Evolutionary conservation across 495 filamentous ascomycete genomes (phyloP), one percentile per base, ranked within the genome.

Genomic region (Penicillium arizonense): DNA sequence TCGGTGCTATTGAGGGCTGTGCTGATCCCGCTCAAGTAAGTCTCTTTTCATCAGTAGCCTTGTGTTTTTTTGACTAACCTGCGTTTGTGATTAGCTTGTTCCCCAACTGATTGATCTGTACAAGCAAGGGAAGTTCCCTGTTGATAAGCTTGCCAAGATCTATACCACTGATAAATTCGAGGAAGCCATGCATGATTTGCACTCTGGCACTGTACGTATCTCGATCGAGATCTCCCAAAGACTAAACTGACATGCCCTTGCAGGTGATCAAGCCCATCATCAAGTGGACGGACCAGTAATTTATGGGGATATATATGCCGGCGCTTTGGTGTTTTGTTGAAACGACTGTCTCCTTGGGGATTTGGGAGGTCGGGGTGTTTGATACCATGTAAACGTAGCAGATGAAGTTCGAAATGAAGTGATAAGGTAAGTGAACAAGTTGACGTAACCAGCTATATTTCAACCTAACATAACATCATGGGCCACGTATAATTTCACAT

Each of bases 121-220:
- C 39, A 60, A 61, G 21, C 62, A 72, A 42, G 76, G 75, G 7
- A 62, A 62, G 37, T 78, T 78, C 35, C 74, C 75, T 0, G 55
- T 77, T 23, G 69, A 77, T 11, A 51, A 52, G 28, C 58, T 78
- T 14, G 63, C 61, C 48, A 64, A 57, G 34, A 47, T 68, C 0
- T 76, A 77, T 56, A 53, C 62, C 2, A 52, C 65, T 3, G 50
- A 53, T 3, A 37, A 62, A 2, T 32, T 73, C 16, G 47, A 70
- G 12, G 36, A 58, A 36, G 74, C 70, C 20, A 52, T 76, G 6
- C 48, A 59, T 3, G 73, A 76, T 38, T 57, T 74, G 41, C 62
- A 68, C 10, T 30, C 57, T 16, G 73, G 71, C n/a, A 69, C 48
- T 41, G 43, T 58, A 42, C 7, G 47, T 42, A 12, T 12, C 12